Evolutionary conservation across 768 basidiomycete species (phyloP), one percentile per base, ranked within the genome.

Genomic region (Russula emetica): DNA sequence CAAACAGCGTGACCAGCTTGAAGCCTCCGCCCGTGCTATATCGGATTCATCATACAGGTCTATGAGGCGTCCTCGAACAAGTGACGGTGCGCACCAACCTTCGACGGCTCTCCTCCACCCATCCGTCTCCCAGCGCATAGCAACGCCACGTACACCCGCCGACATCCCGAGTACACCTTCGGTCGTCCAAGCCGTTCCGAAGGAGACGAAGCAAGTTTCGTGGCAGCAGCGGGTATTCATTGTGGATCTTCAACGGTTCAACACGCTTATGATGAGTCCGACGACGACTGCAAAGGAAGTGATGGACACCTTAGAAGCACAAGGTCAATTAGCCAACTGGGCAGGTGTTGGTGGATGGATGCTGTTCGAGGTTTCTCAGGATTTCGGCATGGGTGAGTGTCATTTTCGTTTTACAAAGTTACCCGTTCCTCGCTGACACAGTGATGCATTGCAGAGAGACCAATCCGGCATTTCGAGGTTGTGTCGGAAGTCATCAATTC

Each of bases 291-390:
- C 92, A 10, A 80, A 84, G 40, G 89, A 93, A 60, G 83, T 95
- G 7, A 74, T 96, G 59, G 76, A 80, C 14, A 76, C 83, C 70
- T 78, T 94, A 30, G 83, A 86, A 47, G 75, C 75, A 20, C 84
- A 88, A 70, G 90, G 89, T 13, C 81, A 83, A 60, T 74, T 96
- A 50, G 81, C 81, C 49, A 82, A 82, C 52, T 83, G 80, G 75
- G 75, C 74, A 2, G 83, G 82, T 1, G 78, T 74, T n/a, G 85
- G 80, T 5, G 86, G 83, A 7, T 97, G 92, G 91, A 93, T 94
- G 82, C 73, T 98, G 32, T 95, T 83, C 73, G 96, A 98, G 76
- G 74, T 95, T 32, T 90, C 90, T 38, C 88, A 92, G 67, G 91
- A 94, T 71, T 88, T 94, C 71, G 94, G 94, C 63, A 89, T 95